Percentiles rank a stretch among this genome's conserved stretches.
Evolutionary conservation across 495 filamentous ascomycete species (phyloP).

Genomic region (Arthonia radiata): DNA sequence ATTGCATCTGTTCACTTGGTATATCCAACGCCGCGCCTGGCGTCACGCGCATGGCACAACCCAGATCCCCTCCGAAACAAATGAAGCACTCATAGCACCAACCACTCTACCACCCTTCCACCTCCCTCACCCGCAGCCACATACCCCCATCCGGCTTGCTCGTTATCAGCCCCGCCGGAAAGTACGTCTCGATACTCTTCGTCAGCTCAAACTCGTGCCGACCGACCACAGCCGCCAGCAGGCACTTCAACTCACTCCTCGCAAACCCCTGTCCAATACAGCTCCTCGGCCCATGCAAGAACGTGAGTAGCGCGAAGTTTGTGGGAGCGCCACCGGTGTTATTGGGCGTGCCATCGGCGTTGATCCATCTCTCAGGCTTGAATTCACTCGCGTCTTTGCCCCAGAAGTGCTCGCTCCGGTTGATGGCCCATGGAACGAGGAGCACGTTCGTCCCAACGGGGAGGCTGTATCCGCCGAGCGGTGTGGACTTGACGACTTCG

Average conservation of each 20-base stretch:
- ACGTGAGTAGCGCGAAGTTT: constrained; percentile 17
- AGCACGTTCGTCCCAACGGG: constrained; percentile 8
- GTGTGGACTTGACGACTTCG: constrained; percentile 20
- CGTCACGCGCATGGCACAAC: too few relatives aligned
- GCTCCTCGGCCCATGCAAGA: constrained; percentile 22
- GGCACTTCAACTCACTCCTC: constrained; percentile 55
- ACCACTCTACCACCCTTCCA: too few relatives aligned
- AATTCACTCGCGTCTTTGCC: constrained; percentile 9
- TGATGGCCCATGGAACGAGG: constrained; percentile 12
- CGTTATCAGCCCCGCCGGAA: too few relatives aligned
- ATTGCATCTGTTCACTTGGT: too few relatives aligned
- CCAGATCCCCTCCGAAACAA: too few relatives aligned
- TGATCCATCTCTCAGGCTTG: constrained; percentile 12
- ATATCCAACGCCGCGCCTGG: too few relatives aligned
- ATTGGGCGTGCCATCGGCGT: constrained; percentile 5
- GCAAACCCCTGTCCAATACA: constrained; percentile 42
- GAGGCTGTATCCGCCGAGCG: constrained; percentile 10
- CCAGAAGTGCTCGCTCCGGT: constrained; percentile 11
- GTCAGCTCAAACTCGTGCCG: constrained; percentile 41
- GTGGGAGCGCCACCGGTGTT: constrained; percentile 16
- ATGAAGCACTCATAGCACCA: too few relatives aligned
- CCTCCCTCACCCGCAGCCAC: too few relatives aligned
- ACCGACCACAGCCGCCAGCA: constrained; percentile 54
- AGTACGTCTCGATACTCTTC: too few relatives aligned
- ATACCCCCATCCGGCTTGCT: too few relatives aligned